Conservation (phyloP, 306 rosid species). For the Prunus davidiana region DNA sequence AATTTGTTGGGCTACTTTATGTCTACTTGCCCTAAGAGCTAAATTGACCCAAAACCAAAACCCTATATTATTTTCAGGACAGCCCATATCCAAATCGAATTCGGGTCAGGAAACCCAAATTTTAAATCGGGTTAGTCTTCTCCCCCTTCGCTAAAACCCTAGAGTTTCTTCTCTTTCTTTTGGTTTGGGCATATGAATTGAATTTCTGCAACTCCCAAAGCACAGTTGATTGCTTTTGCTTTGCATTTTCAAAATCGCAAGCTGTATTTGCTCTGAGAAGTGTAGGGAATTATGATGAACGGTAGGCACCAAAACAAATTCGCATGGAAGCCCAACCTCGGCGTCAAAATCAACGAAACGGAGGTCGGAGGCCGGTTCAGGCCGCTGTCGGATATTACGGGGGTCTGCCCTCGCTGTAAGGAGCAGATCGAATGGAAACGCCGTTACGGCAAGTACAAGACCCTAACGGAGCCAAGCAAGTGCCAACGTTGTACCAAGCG, state of each 20-base stretch:
- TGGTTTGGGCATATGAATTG: neutral
- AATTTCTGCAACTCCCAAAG: neutral
- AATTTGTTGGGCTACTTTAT: too few relatives aligned
- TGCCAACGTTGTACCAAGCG: slow-evolving; percentile 88
- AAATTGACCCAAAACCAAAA: neutral
- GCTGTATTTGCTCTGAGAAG: neutral
- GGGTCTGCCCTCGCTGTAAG: slow-evolving; percentile 85
- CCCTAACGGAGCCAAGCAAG: slow-evolving; percentile 74
- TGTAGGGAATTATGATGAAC: slow-evolving; percentile 37
- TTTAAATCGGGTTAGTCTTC: neutral
- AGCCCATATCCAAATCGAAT: neutral
- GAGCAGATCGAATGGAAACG: slow-evolving; percentile 95
- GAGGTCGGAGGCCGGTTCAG: slow-evolving; percentile 83
- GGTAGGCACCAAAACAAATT: slow-evolving; percentile 74
- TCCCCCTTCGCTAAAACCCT: neutral
- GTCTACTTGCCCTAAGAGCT: neutral
- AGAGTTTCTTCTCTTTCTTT: neutral
- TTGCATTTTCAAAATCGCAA: neutral
- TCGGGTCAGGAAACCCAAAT: neutral
- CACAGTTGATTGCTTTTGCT: neutral
- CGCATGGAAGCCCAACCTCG: slow-evolving; percentile 92
- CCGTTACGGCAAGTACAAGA: slow-evolving; percentile 84
- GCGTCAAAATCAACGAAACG: slow-evolving; percentile 81
- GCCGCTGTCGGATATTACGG: slow-evolving; percentile 73
- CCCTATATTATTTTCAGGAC: too few relatives aligned